Conservation (phyloP, 2,329 filamentous ascomycete species). For the Parastagonospora avenae region DNA sequence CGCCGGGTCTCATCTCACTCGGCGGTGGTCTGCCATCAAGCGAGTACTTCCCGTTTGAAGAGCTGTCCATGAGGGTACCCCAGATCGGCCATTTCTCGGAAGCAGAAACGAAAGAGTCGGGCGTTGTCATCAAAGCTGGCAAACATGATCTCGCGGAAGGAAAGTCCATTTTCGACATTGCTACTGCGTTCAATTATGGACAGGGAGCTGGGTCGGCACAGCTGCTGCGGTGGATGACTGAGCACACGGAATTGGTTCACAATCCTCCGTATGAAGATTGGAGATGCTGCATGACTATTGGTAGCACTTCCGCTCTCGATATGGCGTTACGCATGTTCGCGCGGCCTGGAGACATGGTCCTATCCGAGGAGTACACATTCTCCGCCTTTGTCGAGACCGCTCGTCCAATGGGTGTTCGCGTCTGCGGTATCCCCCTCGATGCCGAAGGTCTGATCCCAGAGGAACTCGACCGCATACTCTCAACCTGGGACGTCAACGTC, state of each 20-base stretch:
- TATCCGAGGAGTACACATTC: conserved; percentile 94
- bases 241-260: conserved; percentile 92
- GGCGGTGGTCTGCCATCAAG: conserved; percentile 89
- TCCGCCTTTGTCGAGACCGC: conserved; percentile 73
- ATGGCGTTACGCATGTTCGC: conserved; percentile 83
- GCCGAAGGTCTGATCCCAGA: conserved; percentile 67
- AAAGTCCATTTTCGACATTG: conserved; percentile 72
- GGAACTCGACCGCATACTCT: conserved; percentile 66
- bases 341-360: conserved; percentile 73
- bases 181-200: conserved; percentile 90
- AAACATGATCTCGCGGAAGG: conserved; percentile 81
- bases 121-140: conserved; percentile 68
- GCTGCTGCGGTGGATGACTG: conserved; percentile 86
- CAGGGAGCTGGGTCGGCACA: conserved; percentile 86
- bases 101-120: conserved; percentile 65
- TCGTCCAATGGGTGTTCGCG: conserved; percentile 64
- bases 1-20: conserved; percentile 84
- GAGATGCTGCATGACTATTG: conserved; percentile 81
- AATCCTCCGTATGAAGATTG: conserved; percentile 89
- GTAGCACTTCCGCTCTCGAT: conserved; percentile 85
- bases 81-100: conserved; percentile 72
- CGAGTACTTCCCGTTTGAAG: conserved; percentile 90
- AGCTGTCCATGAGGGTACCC: conserved; percentile 76
- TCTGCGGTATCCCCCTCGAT: conserved; percentile 69
- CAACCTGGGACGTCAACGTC: conserved; percentile 65